Percentiles rank a stretch among this genome's conserved stretches.
Conservation (phyloP, 2,329 filamentous ascomycete genomes). For the Endoconidiophora laricicola region DNA sequence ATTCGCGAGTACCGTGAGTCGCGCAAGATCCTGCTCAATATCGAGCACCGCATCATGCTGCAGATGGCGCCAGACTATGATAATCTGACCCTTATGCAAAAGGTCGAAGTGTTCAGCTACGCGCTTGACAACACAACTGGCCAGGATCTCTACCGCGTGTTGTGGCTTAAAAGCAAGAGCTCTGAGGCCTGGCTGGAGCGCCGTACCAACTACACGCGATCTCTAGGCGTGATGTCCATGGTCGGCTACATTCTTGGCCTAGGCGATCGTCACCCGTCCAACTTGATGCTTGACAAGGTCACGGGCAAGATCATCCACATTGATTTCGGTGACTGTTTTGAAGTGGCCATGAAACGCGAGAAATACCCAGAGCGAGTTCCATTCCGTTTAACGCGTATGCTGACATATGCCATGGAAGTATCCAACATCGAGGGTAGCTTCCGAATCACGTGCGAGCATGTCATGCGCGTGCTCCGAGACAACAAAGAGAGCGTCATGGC, state of each 20-base stretch:
- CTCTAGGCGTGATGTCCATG: constrained; percentile 99
- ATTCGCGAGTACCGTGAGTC: constrained; percentile 96
- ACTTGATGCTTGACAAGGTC: constrained; percentile 89
- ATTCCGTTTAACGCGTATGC: constrained; percentile 94
- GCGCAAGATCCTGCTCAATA: constrained; percentile 93
- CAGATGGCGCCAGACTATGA: constrained; percentile 99
- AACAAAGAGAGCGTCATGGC: constrained; percentile 99
- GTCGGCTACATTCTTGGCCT: constrained; percentile 98
- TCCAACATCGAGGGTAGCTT: constrained; percentile 99
- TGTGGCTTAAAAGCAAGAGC: constrained; percentile 98
- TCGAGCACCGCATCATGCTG: constrained; percentile 98
- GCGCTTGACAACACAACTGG: constrained; percentile 98
- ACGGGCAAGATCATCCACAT: constrained; percentile 98
- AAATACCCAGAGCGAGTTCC: constrained; percentile 96
- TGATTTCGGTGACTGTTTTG: constrained; percentile 98
- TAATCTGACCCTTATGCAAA: constrained; percentile 97
- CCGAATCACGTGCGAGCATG: constrained; percentile 93
- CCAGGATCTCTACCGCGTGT: constrained; percentile 90
- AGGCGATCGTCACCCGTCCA: constrained; percentile 92
- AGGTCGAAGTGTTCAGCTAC: constrained; percentile 98
- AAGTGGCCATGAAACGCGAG: constrained; percentile 98
- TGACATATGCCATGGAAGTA: constrained; percentile 99
- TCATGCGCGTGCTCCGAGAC: constrained; percentile 88
- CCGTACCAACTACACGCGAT: constrained; percentile 96
- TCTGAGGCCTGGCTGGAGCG: constrained; percentile 96